Base-by-base conservation (phyloP, 169 alveolate species). In the Miamiensis avidus region DNA sequence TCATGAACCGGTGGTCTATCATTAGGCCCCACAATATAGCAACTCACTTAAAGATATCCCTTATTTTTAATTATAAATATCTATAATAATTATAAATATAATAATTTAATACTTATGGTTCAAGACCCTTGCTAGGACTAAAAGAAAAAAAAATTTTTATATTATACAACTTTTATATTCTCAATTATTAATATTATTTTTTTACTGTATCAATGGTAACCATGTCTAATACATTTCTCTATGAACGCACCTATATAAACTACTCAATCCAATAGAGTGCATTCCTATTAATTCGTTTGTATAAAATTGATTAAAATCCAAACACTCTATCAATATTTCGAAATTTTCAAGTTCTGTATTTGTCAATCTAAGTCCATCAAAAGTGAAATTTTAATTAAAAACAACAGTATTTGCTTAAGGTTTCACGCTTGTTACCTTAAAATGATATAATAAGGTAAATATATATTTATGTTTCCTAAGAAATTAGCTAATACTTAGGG, bases 1-100 rank as follows among this genome's bases (percentile, higher is more conserved):
- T 92, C 93, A 88, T 95, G 98, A 64, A 93, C 95, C 0, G 98
- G 98, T 15, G 96, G 97, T 30, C 93, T 78, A 82, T 95, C 98
- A 25, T 92, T 92, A 25, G 95, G 94, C 0, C 96, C 95, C 0
- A 95, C 92, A 75, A 95, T 94, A 83, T 89, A 95, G 65, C 95
- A 91, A 4, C 94, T 88, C 31, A 94, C 88, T 64, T 84, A 81
- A 15, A 95, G 85, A 76, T 82, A 90, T 15, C 98, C 98, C 76
- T 65, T 34, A 76, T 84, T n/a, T n/a, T n/a, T n/a, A n/a, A n/a
- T n/a, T n/a, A n/a, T n/a, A n/a, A n/a, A n/a, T n/a, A n/a, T n/a
- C n/a, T n/a, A n/a, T n/a, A n/a, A n/a, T n/a, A n/a, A n/a, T n/a
- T n/a, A n/a, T n/a, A n/a, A n/a, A n/a, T n/a, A n/a, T n/a, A n/a